These are phyloP conservation scores for Penicillium sp. DNA, from an alignment of 2,329 filamentous ascomycete species.

Conservation along the genomic window DNA sequence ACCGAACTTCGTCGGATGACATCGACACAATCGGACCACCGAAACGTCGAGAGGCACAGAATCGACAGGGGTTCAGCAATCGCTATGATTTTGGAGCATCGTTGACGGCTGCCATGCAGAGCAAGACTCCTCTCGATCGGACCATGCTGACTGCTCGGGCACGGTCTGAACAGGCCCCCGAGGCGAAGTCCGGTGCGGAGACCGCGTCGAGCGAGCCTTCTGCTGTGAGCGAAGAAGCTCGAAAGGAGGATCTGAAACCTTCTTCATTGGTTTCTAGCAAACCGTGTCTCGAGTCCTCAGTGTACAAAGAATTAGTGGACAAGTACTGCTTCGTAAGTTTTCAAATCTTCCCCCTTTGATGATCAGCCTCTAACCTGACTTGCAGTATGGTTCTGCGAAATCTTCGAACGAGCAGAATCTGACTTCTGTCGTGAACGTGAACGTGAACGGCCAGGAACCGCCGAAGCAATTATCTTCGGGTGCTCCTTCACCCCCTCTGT, in stretches of 20 bases:
- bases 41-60: slow-evolving; percentile 47
- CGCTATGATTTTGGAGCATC: slow-evolving; percentile 97
- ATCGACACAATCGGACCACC: slow-evolving; percentile 60
- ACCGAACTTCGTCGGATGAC: slow-evolving; percentile 69
- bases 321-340: slow-evolving; percentile 99
- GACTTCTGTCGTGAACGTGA: slow-evolving; percentile 13
- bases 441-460: slow-evolving; percentile 11
- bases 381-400: slow-evolving; percentile 53
- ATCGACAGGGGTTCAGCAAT: slow-evolving; percentile 76
- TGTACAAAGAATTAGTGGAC: slow-evolving; percentile 95
- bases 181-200: slow-evolving; percentile 4
- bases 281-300: slow-evolving; percentile 75
- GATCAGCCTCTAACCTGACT: slow-evolving; percentile 13
- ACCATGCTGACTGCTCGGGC: slow-evolving; percentile 57
- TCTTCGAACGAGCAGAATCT: slow-evolving; percentile 21
- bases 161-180: slow-evolving; percentile 48
- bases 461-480: slow-evolving; percentile 11
- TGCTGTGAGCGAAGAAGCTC: slow-evolving; percentile 20
- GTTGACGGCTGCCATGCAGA: slow-evolving; percentile 75
- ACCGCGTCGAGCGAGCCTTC: slow-evolving; percentile 16
- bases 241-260: slow-evolving; percentile 41
- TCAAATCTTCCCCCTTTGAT: background rate
- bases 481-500: slow-evolving; percentile 26
- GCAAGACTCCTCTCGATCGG: slow-evolving; percentile 60
- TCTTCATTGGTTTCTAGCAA: slow-evolving; percentile 60